Evolutionary conservation across 2,329 filamentous ascomycete species (phyloP), one percentile per base, ranked within the genome.

Genomic region (Penicillium nordicum): DNA sequence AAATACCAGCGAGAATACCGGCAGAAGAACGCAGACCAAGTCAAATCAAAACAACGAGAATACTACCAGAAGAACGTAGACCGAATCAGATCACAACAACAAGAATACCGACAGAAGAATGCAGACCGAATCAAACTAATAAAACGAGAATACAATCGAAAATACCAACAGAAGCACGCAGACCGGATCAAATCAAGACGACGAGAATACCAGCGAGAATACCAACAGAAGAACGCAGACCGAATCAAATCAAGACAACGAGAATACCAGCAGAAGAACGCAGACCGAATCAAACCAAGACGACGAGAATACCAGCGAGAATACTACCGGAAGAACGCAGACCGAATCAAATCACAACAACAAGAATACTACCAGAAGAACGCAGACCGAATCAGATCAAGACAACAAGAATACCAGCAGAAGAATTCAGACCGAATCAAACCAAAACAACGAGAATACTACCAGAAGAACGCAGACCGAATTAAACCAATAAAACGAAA

Each of bases 31-130:
- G 18, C 29, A 34, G n/a, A 47, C 1, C 21, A 0, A 2, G 3
- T 46, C 12, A 46, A 23, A 6, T 4, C 2, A 14, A n/a, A 4
- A 6, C 5, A 3, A 6, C 29, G n/a, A n/a, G n/a, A n/a, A n/a
- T 42, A 25, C 14, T 0, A 1, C 0, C 21, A 9, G 40, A 42
- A 27, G 14, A 42, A 42, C 23, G 4, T 2, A 42, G 21, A 25
- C 14, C 16, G 4, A 5, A 0, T 14, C 4, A 27, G 5, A 0
- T 5, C 7, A 1, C 27, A 4, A 1, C 3, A 1, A 3, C 27
- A 0, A 27, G 23, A 25, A 10, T 16, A 14, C 11, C 0, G 2
- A 0, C 16, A 7, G 27, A 16, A 32, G 43, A 32, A 42, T 14
- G 3, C 1, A 42, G 40, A 42, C 23, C 25, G 2, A n/a, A 3